These are phyloP conservation scores for Leccinum pellstonianum DNA, from an alignment of 768 basidiomycete genomes.

Conservation along the genomic window DNA sequence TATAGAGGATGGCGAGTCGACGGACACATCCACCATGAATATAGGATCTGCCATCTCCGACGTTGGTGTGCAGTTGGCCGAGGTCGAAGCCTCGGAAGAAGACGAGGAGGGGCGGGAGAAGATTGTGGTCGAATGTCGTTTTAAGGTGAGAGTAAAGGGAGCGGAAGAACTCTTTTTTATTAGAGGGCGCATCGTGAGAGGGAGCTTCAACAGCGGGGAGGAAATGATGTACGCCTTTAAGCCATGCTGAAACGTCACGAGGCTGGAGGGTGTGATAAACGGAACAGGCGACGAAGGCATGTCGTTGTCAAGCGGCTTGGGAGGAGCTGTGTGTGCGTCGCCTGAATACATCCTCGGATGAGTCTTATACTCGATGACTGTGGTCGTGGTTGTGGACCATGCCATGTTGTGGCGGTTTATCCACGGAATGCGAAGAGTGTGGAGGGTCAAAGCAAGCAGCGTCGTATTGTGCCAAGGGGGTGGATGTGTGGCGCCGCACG, in stretches of 20 bases:
- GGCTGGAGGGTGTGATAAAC: slow-evolving; percentile 27
- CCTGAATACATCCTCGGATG: neutral
- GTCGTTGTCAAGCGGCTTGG: slow-evolving; percentile 14
- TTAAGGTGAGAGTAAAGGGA: slow-evolving; percentile 20
- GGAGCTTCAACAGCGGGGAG: slow-evolving; percentile 26
- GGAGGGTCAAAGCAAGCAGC: slow-evolving; percentile 10
- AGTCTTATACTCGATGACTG: slow-evolving; percentile 22
- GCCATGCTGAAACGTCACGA: slow-evolving; percentile 29
- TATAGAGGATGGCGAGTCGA: slow-evolving; percentile 1
- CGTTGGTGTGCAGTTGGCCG: slow-evolving; percentile 13
- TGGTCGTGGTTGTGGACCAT: slow-evolving; percentile 11
- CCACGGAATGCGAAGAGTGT: slow-evolving; percentile 19
- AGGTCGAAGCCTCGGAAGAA: slow-evolving; percentile 13
- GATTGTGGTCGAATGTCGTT: slow-evolving; percentile 28
- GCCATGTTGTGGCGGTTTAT: slow-evolving; percentile 20
- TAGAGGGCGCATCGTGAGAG: slow-evolving; percentile 28
- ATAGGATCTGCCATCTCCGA: slow-evolving; percentile 26
- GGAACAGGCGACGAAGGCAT: slow-evolving; percentile 29
- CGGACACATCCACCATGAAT: slow-evolving; percentile 5
- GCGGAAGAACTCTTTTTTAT: slow-evolving; percentile 29
- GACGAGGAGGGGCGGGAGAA: slow-evolving; percentile 23
- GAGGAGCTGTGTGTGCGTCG: slow-evolving; percentile 21
- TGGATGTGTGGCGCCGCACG: slow-evolving; percentile 6
- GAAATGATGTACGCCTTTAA: slow-evolving; percentile 31
- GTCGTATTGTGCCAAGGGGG: slow-evolving; percentile 21